Evolutionary conservation across 2,329 filamentous ascomycete genomes (phyloP), one percentile per base, ranked within the genome.

Genomic region (Aspergillus intermedius): DNA sequence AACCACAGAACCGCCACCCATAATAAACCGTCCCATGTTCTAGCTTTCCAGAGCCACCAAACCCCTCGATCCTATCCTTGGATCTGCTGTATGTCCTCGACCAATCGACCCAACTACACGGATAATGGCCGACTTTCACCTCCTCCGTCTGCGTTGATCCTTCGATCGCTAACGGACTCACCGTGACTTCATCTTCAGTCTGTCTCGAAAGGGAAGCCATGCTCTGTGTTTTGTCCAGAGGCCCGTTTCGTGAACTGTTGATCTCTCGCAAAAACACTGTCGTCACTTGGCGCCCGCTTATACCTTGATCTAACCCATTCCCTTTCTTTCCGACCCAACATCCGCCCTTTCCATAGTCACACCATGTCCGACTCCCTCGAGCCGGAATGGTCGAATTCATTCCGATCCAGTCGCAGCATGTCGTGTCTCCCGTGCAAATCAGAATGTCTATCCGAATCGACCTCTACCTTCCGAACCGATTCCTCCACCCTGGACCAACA

Each of bases 311-410:
- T 9, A 39, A 32, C 19, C 6, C 47, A 44, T 22, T 49, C 37
- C 44, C 47, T 42, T 46, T 46, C 44, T 30, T 5, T 12, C 25
- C 25, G 10, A 12, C 9, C 10, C 25, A 30, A 30, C 8, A 30
- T 30, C 10, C 25, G 10, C 25, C 25, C 25, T 30, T 30, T 12
- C 4, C 25, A 30, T 12, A 30, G 25, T 42, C 15, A 45, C 44
- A 60, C 51, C 54, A 67, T 67, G 64, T 54, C 64, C 49, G 60
- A 66, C 49, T 60, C 59, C 43, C 53, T 63, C 54, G 61, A 66
- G 47, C 53, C 63, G 39, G 62, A 66, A 57, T 61, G 58, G 58
- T 56, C 61, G 42, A 61, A 59, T 41, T 46, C 59, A 37, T 56
- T 61, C 19, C 54, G 55, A 19, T 52, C 61, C 23, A 53, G 58